These are phyloP conservation scores for Sanguinoderma infundibulare DNA, from an alignment of 1,284 basidiomycete species.

Conservation along the genomic window DNA sequence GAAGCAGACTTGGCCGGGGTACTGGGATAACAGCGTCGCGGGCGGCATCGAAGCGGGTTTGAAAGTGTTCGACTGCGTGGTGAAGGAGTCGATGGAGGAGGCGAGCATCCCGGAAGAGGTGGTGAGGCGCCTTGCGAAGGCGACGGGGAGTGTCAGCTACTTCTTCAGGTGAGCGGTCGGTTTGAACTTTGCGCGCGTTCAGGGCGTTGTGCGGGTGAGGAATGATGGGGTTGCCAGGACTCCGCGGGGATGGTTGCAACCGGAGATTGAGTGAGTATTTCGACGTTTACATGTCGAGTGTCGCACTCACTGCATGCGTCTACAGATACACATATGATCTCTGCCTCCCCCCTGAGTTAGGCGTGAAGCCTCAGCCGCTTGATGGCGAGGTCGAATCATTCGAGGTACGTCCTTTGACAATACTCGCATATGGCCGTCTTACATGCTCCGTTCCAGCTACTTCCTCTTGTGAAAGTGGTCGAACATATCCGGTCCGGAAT, in stretches of 20 bases:
- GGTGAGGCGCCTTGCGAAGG: slow-evolving; percentile 60
- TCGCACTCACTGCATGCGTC: not conserved
- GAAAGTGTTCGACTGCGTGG: slow-evolving; percentile 72
- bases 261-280: slow-evolving; percentile 75
- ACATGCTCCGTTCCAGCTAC: slow-evolving; percentile 48
- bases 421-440: not conserved
- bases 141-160: slow-evolving; percentile 71
- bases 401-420: slow-evolving; percentile 48
- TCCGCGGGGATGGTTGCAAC: slow-evolving; percentile 70
- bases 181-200: not conserved
- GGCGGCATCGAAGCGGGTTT: slow-evolving; percentile 83
- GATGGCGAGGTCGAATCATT: slow-evolving; percentile 96
- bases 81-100: slow-evolving; percentile 95
- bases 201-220: slow-evolving; percentile 31
- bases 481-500: slow-evolving; percentile 61
- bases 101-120: slow-evolving; percentile 76
- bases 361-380: slow-evolving; percentile 66
- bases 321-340: slow-evolving; percentile 83
- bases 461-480: slow-evolving; percentile 58
- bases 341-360: slow-evolving; percentile 61
- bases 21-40: slow-evolving; percentile 80
- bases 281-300: not conserved
- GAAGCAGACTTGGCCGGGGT: slow-evolving; percentile 88
- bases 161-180: slow-evolving; percentile 57
- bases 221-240: slow-evolving; percentile 63